Percentiles rank a stretch among this genome's conserved stretches.
phyloP scores from a whole-genome alignment of 371 early-diverging fungal species.

The Mucor plumbeus region DNA sequence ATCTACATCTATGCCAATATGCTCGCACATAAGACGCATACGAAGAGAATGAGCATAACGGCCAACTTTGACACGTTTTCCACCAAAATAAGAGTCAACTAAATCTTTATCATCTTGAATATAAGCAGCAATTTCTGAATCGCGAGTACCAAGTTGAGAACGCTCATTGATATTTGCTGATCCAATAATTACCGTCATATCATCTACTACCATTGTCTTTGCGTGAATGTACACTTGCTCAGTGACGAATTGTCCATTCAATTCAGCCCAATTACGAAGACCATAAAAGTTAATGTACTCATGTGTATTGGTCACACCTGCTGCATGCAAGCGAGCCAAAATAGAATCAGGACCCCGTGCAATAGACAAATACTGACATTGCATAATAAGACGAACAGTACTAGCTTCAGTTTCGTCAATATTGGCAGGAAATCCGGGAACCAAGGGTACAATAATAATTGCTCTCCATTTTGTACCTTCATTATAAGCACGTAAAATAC shows the following conservation, averaged over 20 bases:
- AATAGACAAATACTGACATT: slow-evolving; percentile 80
- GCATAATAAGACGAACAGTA: slow-evolving; percentile 75
- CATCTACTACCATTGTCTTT: slow-evolving; percentile 85
- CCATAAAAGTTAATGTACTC: slow-evolving; percentile 73
- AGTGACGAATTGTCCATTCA: slow-evolving; percentile 60
- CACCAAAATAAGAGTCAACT: slow-evolving; percentile 66
- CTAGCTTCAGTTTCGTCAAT: slow-evolving; percentile 73
- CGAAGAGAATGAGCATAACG: slow-evolving; percentile 75
- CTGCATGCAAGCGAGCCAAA: slow-evolving; percentile 55
- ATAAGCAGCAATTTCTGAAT: slow-evolving; percentile 85
- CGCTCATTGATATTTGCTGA: slow-evolving; percentile 90
- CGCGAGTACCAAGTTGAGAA: slow-evolving; percentile 82
- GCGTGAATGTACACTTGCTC: slow-evolving; percentile 92
- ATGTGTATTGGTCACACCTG: slow-evolving; percentile 61
- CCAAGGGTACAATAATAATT: slow-evolving; percentile 83
- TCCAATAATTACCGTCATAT: slow-evolving; percentile 78
- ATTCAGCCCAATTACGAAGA: slow-evolving; percentile 62
- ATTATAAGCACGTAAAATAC: slow-evolving; percentile 75
- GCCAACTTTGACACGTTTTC: slow-evolving; percentile 62
- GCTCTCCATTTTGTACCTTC: slow-evolving; percentile 72
- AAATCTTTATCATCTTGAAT: slow-evolving; percentile 68
- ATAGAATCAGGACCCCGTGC: slow-evolving; percentile 75
- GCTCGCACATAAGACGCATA: slow-evolving; percentile 77
- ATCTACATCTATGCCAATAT: slow-evolving; percentile 68
- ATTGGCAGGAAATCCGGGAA: slow-evolving; percentile 87